phyloP scores from a whole-genome alignment of 495 filamentous ascomycete species.

The Penicillium bovifimosum region DNA sequence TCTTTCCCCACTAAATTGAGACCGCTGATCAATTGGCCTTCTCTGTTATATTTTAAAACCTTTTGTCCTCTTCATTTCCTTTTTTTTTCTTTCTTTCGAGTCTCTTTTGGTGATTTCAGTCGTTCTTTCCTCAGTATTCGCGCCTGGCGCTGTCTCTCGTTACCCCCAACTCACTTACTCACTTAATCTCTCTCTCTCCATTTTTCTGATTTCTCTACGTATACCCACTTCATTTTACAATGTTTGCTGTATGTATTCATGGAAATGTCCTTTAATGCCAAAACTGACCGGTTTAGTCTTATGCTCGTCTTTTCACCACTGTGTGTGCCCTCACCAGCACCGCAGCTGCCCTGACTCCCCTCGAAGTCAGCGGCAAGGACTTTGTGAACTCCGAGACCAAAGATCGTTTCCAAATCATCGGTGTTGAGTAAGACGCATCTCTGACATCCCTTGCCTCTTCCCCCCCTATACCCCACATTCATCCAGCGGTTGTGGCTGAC shows the following conservation, averaged over 20 bases:
- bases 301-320: conserved; percentile 35
- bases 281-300: conserved; percentile 18
- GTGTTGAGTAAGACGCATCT: conserved; percentile 59
- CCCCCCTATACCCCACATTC: background rate
- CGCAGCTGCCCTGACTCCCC: conserved; percentile 61
- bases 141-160: conserved; percentile 22
- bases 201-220: background rate
- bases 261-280: background rate
- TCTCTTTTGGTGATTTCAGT: conserved; percentile 8
- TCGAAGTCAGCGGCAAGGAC: conserved; percentile 69
- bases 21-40: background rate
- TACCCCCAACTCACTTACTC: too few relatives aligned
- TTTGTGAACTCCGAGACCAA: conserved; percentile 77
- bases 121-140: conserved; percentile 16
- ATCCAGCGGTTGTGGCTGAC: conserved; percentile 11
- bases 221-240: background rate
- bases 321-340: conserved; percentile 43
- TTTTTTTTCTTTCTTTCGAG: conserved; percentile 3
- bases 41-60: background rate
- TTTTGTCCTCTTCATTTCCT: conserved; percentile 1
- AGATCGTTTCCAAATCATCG: conserved; percentile 82
- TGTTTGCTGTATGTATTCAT: background rate
- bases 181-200: background rate
- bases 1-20: background rate
- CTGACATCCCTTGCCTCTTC: background rate